A percentile compares a stretch with the other conserved stretches of the same genome.
Evolutionary conservation across 2,329 filamentous ascomycete species (phyloP).

Genomic region (Samsoniella hepiali): DNA sequence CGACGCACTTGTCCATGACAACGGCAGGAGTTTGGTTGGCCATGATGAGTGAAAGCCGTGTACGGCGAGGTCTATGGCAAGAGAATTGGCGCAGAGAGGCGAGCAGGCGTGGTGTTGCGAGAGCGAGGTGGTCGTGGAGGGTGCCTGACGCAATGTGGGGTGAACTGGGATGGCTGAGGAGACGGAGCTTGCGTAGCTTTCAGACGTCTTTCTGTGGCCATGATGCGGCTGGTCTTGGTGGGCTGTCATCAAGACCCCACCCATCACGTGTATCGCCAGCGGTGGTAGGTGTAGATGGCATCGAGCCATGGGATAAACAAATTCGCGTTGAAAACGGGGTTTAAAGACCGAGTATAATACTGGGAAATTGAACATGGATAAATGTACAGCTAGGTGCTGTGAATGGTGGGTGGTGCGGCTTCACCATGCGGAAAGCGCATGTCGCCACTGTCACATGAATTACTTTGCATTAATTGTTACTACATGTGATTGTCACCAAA

Average conservation of each 20-base stretch:
- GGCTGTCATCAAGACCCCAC: slow-evolving; percentile 10
- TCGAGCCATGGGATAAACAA: not conserved
- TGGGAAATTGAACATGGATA: too few species aligned
- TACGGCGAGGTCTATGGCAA: slow-evolving; percentile 11
- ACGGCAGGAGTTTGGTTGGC: slow-evolving; percentile 98
- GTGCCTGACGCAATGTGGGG: slow-evolving; percentile 19
- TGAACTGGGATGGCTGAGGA: slow-evolving; percentile 16
- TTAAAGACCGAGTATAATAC: too few species aligned
- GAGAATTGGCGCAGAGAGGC: slow-evolving; percentile 13
- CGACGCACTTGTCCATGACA: slow-evolving; percentile 99
- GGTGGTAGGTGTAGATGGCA: not conserved
- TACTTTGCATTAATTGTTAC: not conserved
- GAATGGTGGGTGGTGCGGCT: not conserved
- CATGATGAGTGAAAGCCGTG: slow-evolving; percentile 54
- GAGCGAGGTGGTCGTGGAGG: slow-evolving; percentile 10
- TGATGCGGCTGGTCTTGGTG: slow-evolving; percentile 7
- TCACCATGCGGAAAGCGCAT: not conserved
- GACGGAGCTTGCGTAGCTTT: slow-evolving; percentile 20
- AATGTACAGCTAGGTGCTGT: not conserved
- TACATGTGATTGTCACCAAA: not conserved
- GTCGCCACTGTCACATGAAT: not conserved
- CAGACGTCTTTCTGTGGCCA: not conserved
- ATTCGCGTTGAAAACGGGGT: too few species aligned
- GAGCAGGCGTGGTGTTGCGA: slow-evolving; percentile 11
- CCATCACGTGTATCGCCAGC: slow-evolving; percentile 6